Base-by-base conservation (phyloP, 2,329 filamentous ascomycete species). In the Raffaelea arxii region DNA sequence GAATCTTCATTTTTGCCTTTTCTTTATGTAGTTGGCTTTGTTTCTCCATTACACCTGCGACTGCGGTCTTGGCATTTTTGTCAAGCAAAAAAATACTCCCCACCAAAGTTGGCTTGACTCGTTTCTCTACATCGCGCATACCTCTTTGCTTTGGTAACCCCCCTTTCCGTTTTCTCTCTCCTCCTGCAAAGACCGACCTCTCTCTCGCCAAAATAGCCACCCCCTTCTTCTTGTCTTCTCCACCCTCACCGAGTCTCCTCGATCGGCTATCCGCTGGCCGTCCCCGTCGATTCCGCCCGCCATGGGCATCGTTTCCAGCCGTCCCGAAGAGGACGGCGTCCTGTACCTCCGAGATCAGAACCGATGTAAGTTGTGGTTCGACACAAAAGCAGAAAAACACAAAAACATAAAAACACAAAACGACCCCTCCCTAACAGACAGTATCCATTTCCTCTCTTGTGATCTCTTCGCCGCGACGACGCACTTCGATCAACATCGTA, bases 231-330 rank as follows among this genome's bases (percentile, higher is more conserved):
- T 19, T 39, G n/a, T n/a, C 14, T 14, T 19, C 22, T 4, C 32
- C 35, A 22, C 19, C 16, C 21, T 38, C 14, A 23, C n/a, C 18
- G n/a, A n/a, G n/a, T n/a, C n/a, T n/a, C n/a, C n/a, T n/a, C n/a
- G n/a, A n/a, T n/a, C n/a, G n/a, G n/a, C n/a, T n/a, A n/a, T n/a
- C n/a, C n/a, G n/a, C n/a, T n/a, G n/a, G n/a, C n/a, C n/a, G n/a
- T n/a, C n/a, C n/a, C n/a, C n/a, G n/a, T n/a, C n/a, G n/a, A n/a
- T n/a, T n/a, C n/a, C 40, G 46, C 46, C 49, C 53, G 77, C 67
- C 65, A 98, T 98, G 92, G 92, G 92, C 62, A 89, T 85, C 71
- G 82, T 96, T 67, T 83, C 80, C 65, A 96, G 90, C 74, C 85
- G 82, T 67, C 81, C 83, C 59, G 90, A 94, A 58, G 90, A 96